These are phyloP conservation scores for Boletus sp. DNA, from an alignment of 1,284 basidiomycete genomes.

Conservation along the genomic window DNA sequence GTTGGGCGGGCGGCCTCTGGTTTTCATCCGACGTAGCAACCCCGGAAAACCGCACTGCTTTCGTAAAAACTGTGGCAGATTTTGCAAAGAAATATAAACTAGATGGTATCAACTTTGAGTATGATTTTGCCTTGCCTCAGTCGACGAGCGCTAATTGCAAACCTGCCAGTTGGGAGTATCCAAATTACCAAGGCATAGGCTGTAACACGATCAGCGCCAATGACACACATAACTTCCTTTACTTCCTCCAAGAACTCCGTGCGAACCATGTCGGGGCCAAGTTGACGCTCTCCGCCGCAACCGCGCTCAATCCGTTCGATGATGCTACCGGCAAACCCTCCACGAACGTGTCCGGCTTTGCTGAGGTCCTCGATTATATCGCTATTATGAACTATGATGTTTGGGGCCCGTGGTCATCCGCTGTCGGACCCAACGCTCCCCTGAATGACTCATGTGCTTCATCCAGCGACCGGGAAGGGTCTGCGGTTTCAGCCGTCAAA, in stretches of 20 bases:
- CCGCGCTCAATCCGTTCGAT: constrained; percentile 52
- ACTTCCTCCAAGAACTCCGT: constrained; percentile 49
- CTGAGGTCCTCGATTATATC: constrained; percentile 54
- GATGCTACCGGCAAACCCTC: constrained; percentile 50
- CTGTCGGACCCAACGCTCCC: constrained; percentile 66
- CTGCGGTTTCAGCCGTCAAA: constrained; percentile 57
- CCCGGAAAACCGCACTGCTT: constrained; percentile 54
- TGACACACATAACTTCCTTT: constrained; percentile 45
- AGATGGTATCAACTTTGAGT: constrained; percentile 31
- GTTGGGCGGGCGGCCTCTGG: constrained; percentile 71
- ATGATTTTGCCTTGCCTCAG: not conserved
- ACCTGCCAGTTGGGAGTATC: constrained; percentile 48
- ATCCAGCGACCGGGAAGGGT: constrained; percentile 52
- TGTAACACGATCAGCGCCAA: constrained; percentile 41
- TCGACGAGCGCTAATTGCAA: constrained; percentile 3
- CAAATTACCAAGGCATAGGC: constrained; percentile 40
- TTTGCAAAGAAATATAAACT: constrained; percentile 53
- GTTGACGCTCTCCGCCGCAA: constrained; percentile 57
- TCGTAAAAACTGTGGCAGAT: constrained; percentile 61
- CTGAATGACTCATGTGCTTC: constrained; percentile 57
- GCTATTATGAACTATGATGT: constrained; percentile 75
- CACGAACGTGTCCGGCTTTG: constrained; percentile 46
- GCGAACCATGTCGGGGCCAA: constrained; percentile 36
- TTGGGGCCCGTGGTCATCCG: constrained; percentile 50
- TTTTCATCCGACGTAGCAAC: constrained; percentile 69